Conservation (phyloP, 2,329 filamentous ascomycete species). For the Hymenoscyphus occultus region DNA sequence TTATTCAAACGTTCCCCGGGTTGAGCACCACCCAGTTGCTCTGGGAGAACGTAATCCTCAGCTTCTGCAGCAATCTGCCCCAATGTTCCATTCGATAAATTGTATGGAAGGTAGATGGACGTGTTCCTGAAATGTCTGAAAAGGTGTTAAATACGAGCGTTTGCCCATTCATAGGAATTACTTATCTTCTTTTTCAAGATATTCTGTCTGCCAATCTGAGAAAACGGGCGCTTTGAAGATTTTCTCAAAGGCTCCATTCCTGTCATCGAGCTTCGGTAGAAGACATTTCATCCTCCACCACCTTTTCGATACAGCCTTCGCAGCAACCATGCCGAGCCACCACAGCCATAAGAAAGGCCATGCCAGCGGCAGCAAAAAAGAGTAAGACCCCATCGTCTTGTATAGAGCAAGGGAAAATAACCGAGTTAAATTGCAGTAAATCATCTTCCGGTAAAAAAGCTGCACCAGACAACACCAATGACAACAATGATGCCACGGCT, state of each 20-base stretch:
- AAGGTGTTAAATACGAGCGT: background rate
- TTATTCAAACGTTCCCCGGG: background rate
- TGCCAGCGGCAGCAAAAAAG: background rate
- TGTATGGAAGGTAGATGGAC: background rate
- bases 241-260: background rate
- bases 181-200: background rate
- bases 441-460: background rate
- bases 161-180: background rate
- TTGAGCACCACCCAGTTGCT: background rate
- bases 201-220: background rate
- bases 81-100: background rate
- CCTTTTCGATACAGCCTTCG: background rate
- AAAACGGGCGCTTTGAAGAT: background rate
- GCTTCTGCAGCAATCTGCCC: background rate
- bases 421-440: background rate
- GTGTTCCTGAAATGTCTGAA: background rate
- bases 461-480: background rate
- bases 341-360: background rate
- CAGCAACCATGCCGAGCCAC: background rate
- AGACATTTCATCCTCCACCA: background rate
- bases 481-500: background rate
- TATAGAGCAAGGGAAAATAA: background rate
- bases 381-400: background rate
- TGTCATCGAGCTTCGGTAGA: background rate
- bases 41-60: background rate